Base-by-base conservation (phyloP, 2,329 filamentous ascomycete genomes). In the Hansfordia pulvinata region DNA sequence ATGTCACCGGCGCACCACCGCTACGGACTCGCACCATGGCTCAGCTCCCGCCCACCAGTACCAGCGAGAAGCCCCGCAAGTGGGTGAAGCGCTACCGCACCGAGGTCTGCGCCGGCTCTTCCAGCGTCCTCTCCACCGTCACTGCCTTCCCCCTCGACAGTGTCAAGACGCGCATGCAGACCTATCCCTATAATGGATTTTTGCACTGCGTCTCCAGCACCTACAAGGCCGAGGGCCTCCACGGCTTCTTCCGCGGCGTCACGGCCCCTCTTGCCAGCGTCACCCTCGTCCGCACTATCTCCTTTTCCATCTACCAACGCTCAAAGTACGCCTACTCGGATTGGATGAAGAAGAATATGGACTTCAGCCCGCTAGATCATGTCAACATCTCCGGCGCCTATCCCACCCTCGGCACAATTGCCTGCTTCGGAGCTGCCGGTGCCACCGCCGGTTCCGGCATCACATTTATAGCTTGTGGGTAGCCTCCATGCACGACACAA, bases 91-190 rank as follows among this genome's bases (percentile, higher is more conserved):
- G 66, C 39, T 88, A 90, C 53, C 70, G 80, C 37, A 86, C 78
- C 25, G 79, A 88, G 54, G 73, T 90, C 38, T 73, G 81, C 34
- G 82, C 83, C 23, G 80, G 76, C 52, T 63, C 73, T 20, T 80
- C 77, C 46, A 86, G 78, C 51, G 64, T 86, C 37, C 62, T 88
- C 30, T 84, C 79, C 19, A 90, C 82, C 21, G 66, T 84, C 45
- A 64, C 69, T 37, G 78, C 82, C n/a, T 92, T 88, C 47, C 83
- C 83, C 13, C 69, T 92, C 39, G 83, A 92, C 51, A 88, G 83
- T 42, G 77, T 88, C 49, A 92, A 92, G 62, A 86, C 80, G 30
- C 79, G 83, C 44, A 83, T 90, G 73, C 83, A 92, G 59, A 81
- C 79, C 38, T 88, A 90, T 54, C 73, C 78, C 36, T 86, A 80